Evolutionary conservation across 2,329 filamentous ascomycete species (phyloP).

Genomic region (Penicillium sumatraense): DNA sequence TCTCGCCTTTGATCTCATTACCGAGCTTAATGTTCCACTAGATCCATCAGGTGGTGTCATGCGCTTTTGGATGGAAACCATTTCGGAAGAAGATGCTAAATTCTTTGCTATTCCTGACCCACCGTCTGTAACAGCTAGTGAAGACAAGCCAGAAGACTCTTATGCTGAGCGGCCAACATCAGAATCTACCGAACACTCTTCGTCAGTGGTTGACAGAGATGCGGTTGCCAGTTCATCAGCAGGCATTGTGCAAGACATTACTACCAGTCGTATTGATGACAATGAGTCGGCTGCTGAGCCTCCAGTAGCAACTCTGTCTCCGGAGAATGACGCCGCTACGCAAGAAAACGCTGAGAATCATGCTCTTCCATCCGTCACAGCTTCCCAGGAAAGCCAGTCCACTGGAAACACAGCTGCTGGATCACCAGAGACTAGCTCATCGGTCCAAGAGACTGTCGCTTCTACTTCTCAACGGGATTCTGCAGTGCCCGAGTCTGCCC

Average conservation of each 20-base stretch:
- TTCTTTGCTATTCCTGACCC: conserved; percentile 44
- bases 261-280: neutral
- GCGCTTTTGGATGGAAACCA: conserved; percentile 45
- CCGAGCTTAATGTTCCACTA: conserved; percentile 36
- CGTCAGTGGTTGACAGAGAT: conserved; percentile 23
- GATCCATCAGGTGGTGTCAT: conserved; percentile 31
- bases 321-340: conserved; percentile 14
- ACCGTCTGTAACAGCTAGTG: conserved; percentile 20
- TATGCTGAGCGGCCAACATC: conserved; percentile 33
- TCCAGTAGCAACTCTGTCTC: conserved; percentile 10
- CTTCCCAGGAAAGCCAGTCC: conserved; percentile 34
- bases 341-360: conserved; percentile 30
- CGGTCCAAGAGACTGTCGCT: neutral
- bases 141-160: conserved; percentile 37
- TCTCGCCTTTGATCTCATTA: conserved; percentile 40
- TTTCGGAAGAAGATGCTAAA: conserved; percentile 43
- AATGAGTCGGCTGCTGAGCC: neutral
- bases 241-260: conserved; percentile 6
- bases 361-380: conserved; percentile 33
- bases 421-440: conserved; percentile 8
- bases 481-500: neutral
- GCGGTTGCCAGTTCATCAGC: conserved; percentile 36
- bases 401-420: conserved; percentile 19
- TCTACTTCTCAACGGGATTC: neutral
- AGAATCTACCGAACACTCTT: conserved; percentile 27